These are phyloP conservation scores for Tuber magnatum DNA, from an alignment of 495 filamentous ascomycete species.

Conservation along the genomic window DNA sequence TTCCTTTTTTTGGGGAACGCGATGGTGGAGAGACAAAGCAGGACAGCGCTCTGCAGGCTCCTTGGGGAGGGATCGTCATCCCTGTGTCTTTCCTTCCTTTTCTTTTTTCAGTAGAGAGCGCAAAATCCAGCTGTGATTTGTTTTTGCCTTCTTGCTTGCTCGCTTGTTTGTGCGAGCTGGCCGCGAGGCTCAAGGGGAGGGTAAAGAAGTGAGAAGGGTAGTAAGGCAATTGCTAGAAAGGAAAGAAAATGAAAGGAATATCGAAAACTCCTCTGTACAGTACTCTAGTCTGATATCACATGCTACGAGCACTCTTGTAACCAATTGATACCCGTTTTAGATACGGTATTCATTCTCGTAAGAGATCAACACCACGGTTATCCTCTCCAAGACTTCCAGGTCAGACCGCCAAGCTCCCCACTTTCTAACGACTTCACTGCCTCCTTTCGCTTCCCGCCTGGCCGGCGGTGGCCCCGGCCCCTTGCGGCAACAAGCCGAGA, in stretches of 20 bases:
- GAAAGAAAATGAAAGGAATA: not conserved
- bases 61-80: not conserved
- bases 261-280: not conserved
- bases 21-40: not conserved
- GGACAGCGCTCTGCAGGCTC: not conserved
- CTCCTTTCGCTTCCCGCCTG: not conserved
- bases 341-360: no score
- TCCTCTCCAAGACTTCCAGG: not conserved
- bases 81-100: not conserved
- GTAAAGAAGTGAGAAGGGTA: not conserved
- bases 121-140: not conserved
- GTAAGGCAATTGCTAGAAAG: not conserved
- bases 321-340: not conserved
- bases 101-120: not conserved
- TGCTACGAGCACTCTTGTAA: not conserved
- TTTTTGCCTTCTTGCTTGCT: not conserved
- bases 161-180: not conserved
- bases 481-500: not conserved
- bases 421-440: not conserved
- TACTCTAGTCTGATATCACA: no score
- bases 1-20: not conserved
- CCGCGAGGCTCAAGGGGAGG: not conserved
- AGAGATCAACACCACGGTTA: not conserved
- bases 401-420: not conserved
- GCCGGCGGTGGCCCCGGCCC: not conserved